Evolutionary conservation across 768 basidiomycete species (phyloP).

Genomic region (Xerocomellus intermedius): DNA sequence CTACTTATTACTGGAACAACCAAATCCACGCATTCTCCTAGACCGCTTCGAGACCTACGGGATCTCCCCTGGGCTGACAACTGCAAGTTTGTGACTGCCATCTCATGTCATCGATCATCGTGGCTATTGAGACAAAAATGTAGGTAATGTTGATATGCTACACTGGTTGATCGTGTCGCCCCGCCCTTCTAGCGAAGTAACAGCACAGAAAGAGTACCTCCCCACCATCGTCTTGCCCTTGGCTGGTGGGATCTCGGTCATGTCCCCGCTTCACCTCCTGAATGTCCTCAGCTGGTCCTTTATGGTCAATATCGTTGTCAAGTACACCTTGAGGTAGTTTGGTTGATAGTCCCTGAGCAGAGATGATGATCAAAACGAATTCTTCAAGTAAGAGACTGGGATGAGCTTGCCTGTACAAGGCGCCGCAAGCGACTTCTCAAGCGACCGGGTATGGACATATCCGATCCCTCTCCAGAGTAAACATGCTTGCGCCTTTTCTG

Average conservation of each 20-base stretch:
- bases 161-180: conserved; percentile 6
- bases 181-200: conserved; percentile 23
- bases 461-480: background rate
- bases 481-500: conserved; percentile 1
- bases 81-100: background rate
- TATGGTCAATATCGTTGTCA: background rate
- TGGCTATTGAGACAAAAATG: conserved; percentile 1
- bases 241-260: background rate
- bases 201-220: conserved; percentile 27
- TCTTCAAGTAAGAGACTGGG: background rate
- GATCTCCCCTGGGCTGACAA: background rate
- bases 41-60: background rate
- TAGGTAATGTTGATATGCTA: background rate
- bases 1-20: too few relatives aligned
- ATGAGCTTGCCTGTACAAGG: conserved; percentile 16
- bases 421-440: conserved; percentile 13
- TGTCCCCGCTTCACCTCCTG: background rate
- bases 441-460: background rate
- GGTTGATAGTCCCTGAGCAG: conserved; percentile 8
- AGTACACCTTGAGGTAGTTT: background rate
- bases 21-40: background rate
- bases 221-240: conserved; percentile 13
- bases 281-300: background rate
- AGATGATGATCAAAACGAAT: background rate
- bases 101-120: background rate